These are phyloP conservation scores for Allantophomopsis cytisporea DNA, from an alignment of 2,329 filamentous ascomycete genomes.

Conservation along the genomic window DNA sequence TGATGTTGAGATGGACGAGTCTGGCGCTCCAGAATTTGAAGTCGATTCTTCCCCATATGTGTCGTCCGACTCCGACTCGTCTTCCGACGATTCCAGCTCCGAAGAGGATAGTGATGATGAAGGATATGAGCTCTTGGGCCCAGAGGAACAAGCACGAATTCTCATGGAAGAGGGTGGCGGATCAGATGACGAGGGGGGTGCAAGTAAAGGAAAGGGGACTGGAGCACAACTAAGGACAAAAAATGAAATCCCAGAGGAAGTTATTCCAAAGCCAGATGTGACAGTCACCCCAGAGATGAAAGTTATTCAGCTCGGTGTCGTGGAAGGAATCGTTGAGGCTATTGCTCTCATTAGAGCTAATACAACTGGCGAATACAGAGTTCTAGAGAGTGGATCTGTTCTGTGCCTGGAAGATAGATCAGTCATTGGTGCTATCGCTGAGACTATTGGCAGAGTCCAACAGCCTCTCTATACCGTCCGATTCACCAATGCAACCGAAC, in stretches of 20 bases:
- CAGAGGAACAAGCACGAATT: constrained; percentile 72
- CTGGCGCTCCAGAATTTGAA: constrained; percentile 67
- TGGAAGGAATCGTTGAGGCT: constrained; percentile 69
- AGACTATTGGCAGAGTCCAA: constrained; percentile 75
- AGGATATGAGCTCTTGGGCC: constrained; percentile 59
- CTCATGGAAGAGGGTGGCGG: constrained; percentile 74
- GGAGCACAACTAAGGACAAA: constrained; percentile 55
- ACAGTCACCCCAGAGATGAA: constrained; percentile 64
- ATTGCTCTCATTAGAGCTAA: constrained; percentile 67
- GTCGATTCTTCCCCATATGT: constrained; percentile 64
- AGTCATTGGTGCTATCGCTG: constrained; percentile 70
- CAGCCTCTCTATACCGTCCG: constrained; percentile 76
- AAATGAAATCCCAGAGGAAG: constrained; percentile 59
- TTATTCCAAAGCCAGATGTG: constrained; percentile 63
- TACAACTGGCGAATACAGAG: constrained; percentile 67
- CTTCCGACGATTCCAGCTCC: constrained; percentile 41
- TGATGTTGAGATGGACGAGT: constrained; percentile 3
- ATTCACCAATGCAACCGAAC: constrained; percentile 56
- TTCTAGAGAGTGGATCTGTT: constrained; percentile 73
- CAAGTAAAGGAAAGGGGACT: constrained; percentile 24
- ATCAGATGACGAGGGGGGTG: constrained; percentile 61
- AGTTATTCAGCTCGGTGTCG: constrained; percentile 59
- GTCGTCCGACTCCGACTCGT: constrained; percentile 40
- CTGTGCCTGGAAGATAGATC: constrained; percentile 65
- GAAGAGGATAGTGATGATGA: constrained; percentile 39